A percentile compares a stretch with the other conserved stretches of the same genome.
phyloP scores from a whole-genome alignment of 495 filamentous ascomycete species.

The Amphirosellinia nigrospora region DNA sequence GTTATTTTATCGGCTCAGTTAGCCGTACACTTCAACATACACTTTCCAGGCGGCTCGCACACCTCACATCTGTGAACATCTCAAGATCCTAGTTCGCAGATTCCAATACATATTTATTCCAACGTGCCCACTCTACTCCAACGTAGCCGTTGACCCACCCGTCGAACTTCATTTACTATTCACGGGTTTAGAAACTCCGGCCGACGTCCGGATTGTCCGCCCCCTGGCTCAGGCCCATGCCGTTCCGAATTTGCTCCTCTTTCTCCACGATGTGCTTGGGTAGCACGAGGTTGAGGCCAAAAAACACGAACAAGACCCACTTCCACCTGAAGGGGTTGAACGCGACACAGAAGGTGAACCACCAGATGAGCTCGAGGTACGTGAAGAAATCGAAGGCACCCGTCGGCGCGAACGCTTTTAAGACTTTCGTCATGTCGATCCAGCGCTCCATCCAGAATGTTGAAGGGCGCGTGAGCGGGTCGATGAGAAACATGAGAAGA shows the following conservation, averaged over 20 bases:
- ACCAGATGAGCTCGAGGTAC: constrained; percentile 81
- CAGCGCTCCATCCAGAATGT: constrained; percentile 80
- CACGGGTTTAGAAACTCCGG: constrained; percentile 59
- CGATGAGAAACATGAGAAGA: constrained; percentile 82
- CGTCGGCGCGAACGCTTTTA: constrained; percentile 72
- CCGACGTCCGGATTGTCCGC: constrained; percentile 38
- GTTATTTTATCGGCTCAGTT: neutral
- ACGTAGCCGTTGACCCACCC: neutral
- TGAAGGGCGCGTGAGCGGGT: constrained; percentile 74
- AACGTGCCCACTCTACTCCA: neutral
- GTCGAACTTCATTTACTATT: neutral
- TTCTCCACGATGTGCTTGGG: constrained; percentile 68
- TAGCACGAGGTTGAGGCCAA: constrained; percentile 70
- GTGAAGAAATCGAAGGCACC: constrained; percentile 88
- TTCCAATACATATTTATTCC: neutral
- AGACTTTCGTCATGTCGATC: constrained; percentile 81
- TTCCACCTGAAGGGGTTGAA: constrained; percentile 90
- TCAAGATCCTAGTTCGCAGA: neutral
- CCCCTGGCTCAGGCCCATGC: constrained; percentile 41
- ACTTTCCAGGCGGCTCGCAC: neutral
- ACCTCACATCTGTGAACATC: neutral
- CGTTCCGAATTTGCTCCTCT: constrained; percentile 65
- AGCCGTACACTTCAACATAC: neutral
- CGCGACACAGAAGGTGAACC: constrained; percentile 78
- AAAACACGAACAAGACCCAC: constrained; percentile 79